These are phyloP conservation scores for Olyra latifolia DNA, from an alignment of 176 grass and related monocot species.

Conservation along the genomic window DNA sequence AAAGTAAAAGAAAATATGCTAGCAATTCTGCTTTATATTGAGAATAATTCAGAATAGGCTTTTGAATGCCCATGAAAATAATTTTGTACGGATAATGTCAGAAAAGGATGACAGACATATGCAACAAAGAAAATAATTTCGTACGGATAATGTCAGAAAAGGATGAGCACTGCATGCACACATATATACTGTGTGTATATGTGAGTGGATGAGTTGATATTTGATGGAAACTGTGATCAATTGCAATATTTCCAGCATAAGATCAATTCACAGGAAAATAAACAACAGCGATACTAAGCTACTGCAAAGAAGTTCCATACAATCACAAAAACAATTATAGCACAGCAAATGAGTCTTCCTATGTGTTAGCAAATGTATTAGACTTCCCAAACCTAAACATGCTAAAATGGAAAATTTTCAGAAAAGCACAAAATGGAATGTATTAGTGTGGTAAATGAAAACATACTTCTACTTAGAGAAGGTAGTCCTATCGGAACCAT, in stretches of 20 bases:
- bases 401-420: neutral
- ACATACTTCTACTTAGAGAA: constrained; percentile 74
- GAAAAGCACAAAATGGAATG: constrained; percentile 2
- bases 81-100: neutral
- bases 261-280: constrained; percentile 2
- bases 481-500: constrained; percentile 77
- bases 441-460: neutral
- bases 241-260: constrained; percentile 8
- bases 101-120: neutral
- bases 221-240: neutral
- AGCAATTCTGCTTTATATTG: neutral
- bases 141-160: neutral
- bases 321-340: neutral
- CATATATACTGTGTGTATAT: neutral
- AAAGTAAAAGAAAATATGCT: constrained; percentile 5
- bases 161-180: neutral
- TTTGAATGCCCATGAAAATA: neutral
- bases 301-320: constrained; percentile 3
- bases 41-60: neutral
- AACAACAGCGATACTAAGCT: constrained; percentile 1
- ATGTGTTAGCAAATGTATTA: constrained; percentile 22
- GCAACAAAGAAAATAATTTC: neutral
- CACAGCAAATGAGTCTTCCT: neutral
- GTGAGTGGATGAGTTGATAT: neutral
- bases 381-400: neutral